Evolutionary conservation across 768 basidiomycete species (phyloP).

Genomic region (Leccinum rimulosum): DNA sequence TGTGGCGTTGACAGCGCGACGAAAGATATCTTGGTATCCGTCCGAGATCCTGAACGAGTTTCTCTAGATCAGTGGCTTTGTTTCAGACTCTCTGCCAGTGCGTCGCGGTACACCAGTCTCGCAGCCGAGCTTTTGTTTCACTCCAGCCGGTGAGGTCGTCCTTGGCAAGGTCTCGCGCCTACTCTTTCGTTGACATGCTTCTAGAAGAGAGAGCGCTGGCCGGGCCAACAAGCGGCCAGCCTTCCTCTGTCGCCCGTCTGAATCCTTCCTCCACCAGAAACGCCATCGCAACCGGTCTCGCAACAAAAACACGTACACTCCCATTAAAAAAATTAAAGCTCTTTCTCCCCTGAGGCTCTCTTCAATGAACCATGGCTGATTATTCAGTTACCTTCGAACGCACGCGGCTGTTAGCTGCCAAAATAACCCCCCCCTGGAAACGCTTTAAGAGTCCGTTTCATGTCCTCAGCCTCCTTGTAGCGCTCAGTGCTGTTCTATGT

Average conservation of each 20-base stretch:
- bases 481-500: background rate
- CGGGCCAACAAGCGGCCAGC: no score
- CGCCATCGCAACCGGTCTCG: background rate
- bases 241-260: constrained; percentile 3
- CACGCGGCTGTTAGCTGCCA: constrained; percentile 14
- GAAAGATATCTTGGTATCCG: no score
- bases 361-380: background rate
- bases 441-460: constrained; percentile 6
- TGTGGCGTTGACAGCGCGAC: no score
- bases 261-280: constrained; percentile 1
- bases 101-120: constrained; percentile 4
- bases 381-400: constrained; percentile 10
- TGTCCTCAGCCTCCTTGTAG: background rate
- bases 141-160: constrained; percentile 10
- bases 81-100: constrained; percentile 26
- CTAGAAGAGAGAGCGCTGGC: constrained; percentile 3
- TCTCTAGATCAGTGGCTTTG: constrained; percentile 23
- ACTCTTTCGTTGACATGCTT: constrained; percentile 13
- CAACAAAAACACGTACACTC: background rate
- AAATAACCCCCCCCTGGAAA: constrained; percentile 12
- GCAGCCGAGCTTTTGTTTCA: constrained; percentile 22
- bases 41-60: no score
- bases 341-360: background rate
- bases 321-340: background rate
- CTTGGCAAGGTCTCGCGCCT: constrained; percentile 4